A percentile compares a stretch with the other conserved stretches of the same genome.
These are phyloP conservation scores for Fusarium sp. DNA, from an alignment of 2,329 filamentous ascomycete species.

Conservation along the genomic window DNA sequence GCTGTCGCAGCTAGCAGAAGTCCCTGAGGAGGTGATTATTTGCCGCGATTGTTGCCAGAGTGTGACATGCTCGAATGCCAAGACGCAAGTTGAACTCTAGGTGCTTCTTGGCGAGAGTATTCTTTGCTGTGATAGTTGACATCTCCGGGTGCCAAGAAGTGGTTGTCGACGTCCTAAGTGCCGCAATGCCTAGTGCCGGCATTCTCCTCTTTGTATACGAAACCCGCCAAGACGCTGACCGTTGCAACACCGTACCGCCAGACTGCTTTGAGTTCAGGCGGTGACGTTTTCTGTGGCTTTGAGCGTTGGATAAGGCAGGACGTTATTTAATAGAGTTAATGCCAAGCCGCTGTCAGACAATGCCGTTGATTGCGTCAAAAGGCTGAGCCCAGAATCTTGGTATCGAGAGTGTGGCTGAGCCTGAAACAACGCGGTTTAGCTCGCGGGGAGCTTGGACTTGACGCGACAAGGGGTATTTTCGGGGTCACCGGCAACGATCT, in stretches of 20 bases:
- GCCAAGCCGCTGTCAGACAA: neutral
- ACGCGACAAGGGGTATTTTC: too few relatives aligned
- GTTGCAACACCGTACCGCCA: neutral
- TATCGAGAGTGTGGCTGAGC: neutral
- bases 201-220: neutral
- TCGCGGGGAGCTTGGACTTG: too few relatives aligned
- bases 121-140: too few relatives aligned
- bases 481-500: too few relatives aligned
- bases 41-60: neutral
- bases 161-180: too few relatives aligned
- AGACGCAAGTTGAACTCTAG: too few relatives aligned
- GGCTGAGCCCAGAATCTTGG: neutral
- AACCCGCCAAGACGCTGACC: neutral
- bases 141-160: too few relatives aligned
- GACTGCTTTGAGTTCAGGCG: neutral
- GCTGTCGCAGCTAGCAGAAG: too few relatives aligned
- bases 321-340: neutral
- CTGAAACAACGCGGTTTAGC: neutral
- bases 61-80: neutral
- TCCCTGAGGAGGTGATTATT: neutral
- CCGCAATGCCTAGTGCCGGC: neutral
- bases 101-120: too few relatives aligned
- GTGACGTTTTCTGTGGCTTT: slow-evolving; percentile 13
- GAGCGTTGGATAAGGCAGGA: neutral
- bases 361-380: neutral